These are phyloP conservation scores for Coprinellus aureogranulatus DNA, from an alignment of 768 basidiomycete species.

Conservation along the genomic window DNA sequence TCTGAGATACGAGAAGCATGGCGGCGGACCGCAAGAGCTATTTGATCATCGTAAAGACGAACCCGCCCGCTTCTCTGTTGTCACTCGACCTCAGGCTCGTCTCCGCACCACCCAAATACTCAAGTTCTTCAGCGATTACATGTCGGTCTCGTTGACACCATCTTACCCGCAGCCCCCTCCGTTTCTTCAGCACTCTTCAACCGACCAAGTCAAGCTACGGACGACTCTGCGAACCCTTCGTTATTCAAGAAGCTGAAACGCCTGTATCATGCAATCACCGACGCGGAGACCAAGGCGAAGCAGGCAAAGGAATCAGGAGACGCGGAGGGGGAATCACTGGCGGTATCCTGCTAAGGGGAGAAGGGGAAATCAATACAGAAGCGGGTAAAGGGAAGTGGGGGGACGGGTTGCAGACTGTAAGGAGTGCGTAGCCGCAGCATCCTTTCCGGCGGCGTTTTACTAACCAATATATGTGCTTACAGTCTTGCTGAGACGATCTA, in stretches of 20 bases:
- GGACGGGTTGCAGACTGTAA: conserved; percentile 79
- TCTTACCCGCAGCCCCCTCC: conserved; percentile 77
- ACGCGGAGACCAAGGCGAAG: conserved; percentile 73
- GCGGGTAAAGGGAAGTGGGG: conserved; percentile 74
- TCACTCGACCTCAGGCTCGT: conserved; percentile 44
- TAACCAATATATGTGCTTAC: background rate
- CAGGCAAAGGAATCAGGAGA: conserved; percentile 58
- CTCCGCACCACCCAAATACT: too few species aligned
- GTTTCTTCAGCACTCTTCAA: conserved; percentile 71
- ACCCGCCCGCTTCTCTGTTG: conserved; percentile 77
- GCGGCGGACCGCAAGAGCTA: conserved; percentile 53
- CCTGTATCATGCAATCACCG: conserved; percentile 79
- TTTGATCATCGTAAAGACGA: conserved; percentile 92
- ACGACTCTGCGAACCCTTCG: conserved; percentile 60
- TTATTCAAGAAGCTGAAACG: conserved; percentile 75
- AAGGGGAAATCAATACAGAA: conserved; percentile 48
- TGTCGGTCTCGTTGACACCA: conserved; percentile 73
- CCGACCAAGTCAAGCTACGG: conserved; percentile 41
- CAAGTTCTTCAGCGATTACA: conserved; percentile 64
- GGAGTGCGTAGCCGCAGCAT: conserved; percentile 50
- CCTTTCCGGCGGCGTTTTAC: conserved; percentile 5
- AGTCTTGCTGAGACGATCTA: conserved; percentile 91
- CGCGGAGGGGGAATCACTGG: conserved; percentile 41
- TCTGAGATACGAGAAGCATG: too few species aligned
- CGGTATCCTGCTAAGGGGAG: conserved; percentile 41